Evolutionary conservation across 495 filamentous ascomycete genomes (phyloP).

Genomic region (Penicillium verhagenii): DNA sequence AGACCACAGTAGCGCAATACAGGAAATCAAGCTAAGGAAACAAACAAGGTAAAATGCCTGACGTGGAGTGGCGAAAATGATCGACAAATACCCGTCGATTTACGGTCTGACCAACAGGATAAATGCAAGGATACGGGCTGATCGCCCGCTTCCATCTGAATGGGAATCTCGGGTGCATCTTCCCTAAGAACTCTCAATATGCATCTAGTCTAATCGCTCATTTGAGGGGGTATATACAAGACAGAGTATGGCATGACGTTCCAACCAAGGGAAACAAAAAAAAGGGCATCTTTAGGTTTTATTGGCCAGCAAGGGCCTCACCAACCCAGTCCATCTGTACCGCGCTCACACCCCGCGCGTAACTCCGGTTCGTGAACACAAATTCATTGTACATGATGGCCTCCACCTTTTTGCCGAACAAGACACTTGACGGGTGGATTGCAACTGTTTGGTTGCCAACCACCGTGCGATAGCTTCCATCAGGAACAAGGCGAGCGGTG

Average conservation of each 20-base stretch:
- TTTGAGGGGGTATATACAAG: slow-evolving; percentile 17
- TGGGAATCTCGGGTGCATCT: neutral
- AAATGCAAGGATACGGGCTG: slow-evolving; percentile 11
- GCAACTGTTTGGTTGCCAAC: slow-evolving; percentile 81
- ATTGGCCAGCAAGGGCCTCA: slow-evolving; percentile 55
- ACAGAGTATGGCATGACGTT: slow-evolving; percentile 5
- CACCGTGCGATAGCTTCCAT: slow-evolving; percentile 82
- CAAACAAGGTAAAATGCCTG: slow-evolving; percentile 3
- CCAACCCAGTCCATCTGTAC: slow-evolving; percentile 87
- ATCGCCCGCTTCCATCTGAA: slow-evolving; percentile 1
- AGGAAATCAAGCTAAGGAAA: neutral
- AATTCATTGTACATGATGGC: slow-evolving; percentile 96
- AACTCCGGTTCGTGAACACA: slow-evolving; percentile 90
- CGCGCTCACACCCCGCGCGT: slow-evolving; percentile 82
- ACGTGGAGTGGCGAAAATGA: slow-evolving; percentile 8
- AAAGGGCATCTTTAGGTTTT: neutral
- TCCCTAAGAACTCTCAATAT: neutral
- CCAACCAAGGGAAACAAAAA: neutral
- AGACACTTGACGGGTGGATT: slow-evolving; percentile 83
- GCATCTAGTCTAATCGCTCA: slow-evolving; percentile 2
- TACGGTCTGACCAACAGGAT: slow-evolving; percentile 2
- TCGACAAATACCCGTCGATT: neutral
- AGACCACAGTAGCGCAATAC: neutral
- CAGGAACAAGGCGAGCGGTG: slow-evolving; percentile 77
- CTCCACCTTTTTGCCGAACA: slow-evolving; percentile 86